A percentile compares a stretch with the other conserved stretches of the same genome.
These are phyloP conservation scores for Arthonia radiata DNA, from an alignment of 495 filamentous ascomycete species.

Conservation along the genomic window DNA sequence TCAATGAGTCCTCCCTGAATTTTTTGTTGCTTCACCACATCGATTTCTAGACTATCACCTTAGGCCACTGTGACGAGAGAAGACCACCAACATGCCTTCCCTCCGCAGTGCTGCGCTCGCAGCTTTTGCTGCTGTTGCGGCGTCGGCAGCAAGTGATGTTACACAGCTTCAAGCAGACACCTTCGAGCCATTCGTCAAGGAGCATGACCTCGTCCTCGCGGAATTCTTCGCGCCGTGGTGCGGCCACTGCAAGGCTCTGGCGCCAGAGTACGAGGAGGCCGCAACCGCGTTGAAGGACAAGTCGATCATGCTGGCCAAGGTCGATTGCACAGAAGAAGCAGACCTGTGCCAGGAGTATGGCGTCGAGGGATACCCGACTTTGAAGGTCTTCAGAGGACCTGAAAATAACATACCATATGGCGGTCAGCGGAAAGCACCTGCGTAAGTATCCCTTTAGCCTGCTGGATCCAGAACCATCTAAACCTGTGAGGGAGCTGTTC, in stretches of 20 bases:
- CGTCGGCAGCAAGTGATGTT: constrained; percentile 44
- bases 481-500: too few relatives aligned
- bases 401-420: constrained; percentile 63
- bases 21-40: too few relatives aligned
- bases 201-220: constrained; percentile 58
- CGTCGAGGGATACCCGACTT: constrained; percentile 90
- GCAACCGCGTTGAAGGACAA: constrained; percentile 89
- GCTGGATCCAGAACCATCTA: not conserved
- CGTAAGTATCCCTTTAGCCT: constrained; percentile 29
- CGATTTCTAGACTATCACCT: too few relatives aligned
- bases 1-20: too few relatives aligned
- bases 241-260: constrained; percentile 67
- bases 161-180: constrained; percentile 60
- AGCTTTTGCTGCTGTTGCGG: constrained; percentile 33
- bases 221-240: constrained; percentile 60
- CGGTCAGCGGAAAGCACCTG: constrained; percentile 71
- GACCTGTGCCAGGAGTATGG: constrained; percentile 75
- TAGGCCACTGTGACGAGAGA: too few relatives aligned
- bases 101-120: constrained; percentile 27
- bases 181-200: constrained; percentile 63
- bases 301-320: constrained; percentile 72
- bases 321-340: constrained; percentile 88
- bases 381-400: constrained; percentile 95
- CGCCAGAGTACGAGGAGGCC: constrained; percentile 70
- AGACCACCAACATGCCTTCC: too few relatives aligned